Conservation (phyloP, 352 stramenopile species). For the Globisporangium nagaii region DNA sequence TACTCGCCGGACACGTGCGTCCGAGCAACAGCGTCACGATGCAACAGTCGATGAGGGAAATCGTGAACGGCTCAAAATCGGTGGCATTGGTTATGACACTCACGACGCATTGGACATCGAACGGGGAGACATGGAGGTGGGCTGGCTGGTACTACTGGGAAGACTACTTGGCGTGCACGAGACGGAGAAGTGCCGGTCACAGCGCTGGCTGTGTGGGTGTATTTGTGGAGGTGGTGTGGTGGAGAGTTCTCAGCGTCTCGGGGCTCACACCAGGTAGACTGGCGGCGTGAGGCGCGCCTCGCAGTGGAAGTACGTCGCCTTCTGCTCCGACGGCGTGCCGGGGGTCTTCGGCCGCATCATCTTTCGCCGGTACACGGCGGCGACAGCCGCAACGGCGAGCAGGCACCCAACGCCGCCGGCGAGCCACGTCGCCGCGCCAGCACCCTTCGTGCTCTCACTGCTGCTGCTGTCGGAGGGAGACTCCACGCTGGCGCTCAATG, state of each 20-base stretch:
- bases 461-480: background rate
- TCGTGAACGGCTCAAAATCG: too few species aligned
- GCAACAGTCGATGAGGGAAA: too few species aligned
- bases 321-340: slow-evolving; percentile 24
- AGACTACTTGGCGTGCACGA: background rate
- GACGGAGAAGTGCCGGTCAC: slow-evolving; percentile 5
- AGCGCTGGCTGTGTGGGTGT: slow-evolving; percentile 6
- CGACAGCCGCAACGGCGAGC: slow-evolving; percentile 18
- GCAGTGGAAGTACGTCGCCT: slow-evolving; percentile 30
- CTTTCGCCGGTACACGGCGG: slow-evolving; percentile 15
- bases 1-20: too few species aligned
- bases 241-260: background rate
- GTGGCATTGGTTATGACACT: too few species aligned
- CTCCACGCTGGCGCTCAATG: slow-evolving; percentile 2
- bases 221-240: background rate
- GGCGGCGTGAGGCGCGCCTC: slow-evolving; percentile 28
- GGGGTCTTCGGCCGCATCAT: slow-evolving; percentile 15
- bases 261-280: background rate
- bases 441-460: background rate
- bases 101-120: background rate
- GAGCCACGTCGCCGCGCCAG: slow-evolving; percentile 12
- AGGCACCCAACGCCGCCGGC: slow-evolving; percentile 14
- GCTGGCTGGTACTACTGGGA: background rate
- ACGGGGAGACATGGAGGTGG: background rate
- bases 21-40: too few species aligned